Evolutionary conservation across 345 rosid species (phyloP), one percentile per base, ranked within the genome.

Genomic region (Hibiscus tridactylites): DNA sequence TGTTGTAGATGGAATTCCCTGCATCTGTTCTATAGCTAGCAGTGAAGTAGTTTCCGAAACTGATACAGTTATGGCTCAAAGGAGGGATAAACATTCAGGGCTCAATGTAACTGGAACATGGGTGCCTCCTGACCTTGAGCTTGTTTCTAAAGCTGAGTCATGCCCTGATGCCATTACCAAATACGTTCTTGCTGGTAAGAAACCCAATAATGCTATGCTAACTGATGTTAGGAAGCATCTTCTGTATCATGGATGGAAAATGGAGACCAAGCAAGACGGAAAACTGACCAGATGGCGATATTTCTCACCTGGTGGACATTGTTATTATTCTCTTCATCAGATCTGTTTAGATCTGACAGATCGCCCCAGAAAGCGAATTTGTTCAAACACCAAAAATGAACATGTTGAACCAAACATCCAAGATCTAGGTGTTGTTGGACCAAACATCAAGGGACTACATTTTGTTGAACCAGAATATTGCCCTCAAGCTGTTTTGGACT

Each of bases 171-270:
- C 88, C 59, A 75, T 93, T 63, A 47, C 53, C 19, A 64, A 65
- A 65, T 92, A 80, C 71, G 78, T 74, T 57, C 57, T 47, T 50
- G 56, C 21, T n/a, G 19, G 35, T 56, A 67, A 71, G 17, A 26
- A 4, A 69, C 28, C 37, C 57, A 49, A 2, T 12, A 15, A 12
- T 9, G 6, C 73, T 66, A n/a, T 77, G 7, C 60, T 44, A 35
- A 3, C 46, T 24, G 67, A 81, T 58, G 81, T 79, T 39, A 82
- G 80, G 76, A 87, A 77, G 72, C 94, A 92, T 81, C 90, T 92
- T 74, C 74, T 70, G 50, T 63, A 83, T 71, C 63, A 78, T 61
- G 85, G 82, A 57, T 90, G 96, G 98, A 81, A 78, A 76, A 79
- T 85, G 68, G 87, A 88, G 64, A 78, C 57, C 54, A 61, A 4